Percentiles rank a stretch among this genome's conserved stretches.
phyloP scores from a whole-genome alignment of 169 alveolate genomes.

The Babesia bovis region DNA sequence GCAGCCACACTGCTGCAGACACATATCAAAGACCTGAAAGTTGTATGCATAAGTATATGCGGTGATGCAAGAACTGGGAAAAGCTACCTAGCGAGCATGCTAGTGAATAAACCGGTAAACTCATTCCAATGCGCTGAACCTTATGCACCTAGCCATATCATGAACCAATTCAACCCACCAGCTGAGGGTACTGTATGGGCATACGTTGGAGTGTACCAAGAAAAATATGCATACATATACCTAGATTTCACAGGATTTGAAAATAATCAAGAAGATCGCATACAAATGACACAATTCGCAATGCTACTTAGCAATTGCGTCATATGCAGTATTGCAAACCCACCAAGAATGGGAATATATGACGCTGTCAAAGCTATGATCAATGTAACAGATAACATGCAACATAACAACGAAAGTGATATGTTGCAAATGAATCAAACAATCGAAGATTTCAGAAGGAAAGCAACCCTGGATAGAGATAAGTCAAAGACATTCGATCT shows the following conservation, averaged over 20 bases:
- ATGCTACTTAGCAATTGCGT: conserved; percentile 42
- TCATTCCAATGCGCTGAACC: conserved; percentile 48
- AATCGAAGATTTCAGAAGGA: conserved; percentile 16
- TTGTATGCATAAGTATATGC: conserved; percentile 42
- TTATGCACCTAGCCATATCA: background rate
- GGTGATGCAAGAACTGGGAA: conserved; percentile 58
- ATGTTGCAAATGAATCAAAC: conserved; percentile 7
- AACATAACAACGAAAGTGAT: background rate
- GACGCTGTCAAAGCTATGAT: conserved; percentile 52
- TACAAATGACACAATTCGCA: conserved; percentile 30
- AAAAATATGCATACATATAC: conserved; percentile 48
- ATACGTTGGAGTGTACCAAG: conserved; percentile 55
- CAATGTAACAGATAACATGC: conserved; percentile 8
- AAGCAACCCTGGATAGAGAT: background rate
- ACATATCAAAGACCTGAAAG: conserved; percentile 32
- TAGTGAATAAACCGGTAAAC: conserved; percentile 42
- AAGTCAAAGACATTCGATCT: conserved; percentile 7
- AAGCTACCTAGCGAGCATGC: conserved; percentile 57
- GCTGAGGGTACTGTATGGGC: conserved; percentile 58
- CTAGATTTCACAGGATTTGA: conserved; percentile 60
- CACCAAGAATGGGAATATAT: conserved; percentile 45
- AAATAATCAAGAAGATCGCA: conserved; percentile 25
- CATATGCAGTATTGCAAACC: conserved; percentile 28
- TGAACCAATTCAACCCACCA: conserved; percentile 15
- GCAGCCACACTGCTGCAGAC: conserved; percentile 37